phyloP scores from a whole-genome alignment of 1,139 yeast genomes.

The Pneumocystis wakefieldiae region DNA sequence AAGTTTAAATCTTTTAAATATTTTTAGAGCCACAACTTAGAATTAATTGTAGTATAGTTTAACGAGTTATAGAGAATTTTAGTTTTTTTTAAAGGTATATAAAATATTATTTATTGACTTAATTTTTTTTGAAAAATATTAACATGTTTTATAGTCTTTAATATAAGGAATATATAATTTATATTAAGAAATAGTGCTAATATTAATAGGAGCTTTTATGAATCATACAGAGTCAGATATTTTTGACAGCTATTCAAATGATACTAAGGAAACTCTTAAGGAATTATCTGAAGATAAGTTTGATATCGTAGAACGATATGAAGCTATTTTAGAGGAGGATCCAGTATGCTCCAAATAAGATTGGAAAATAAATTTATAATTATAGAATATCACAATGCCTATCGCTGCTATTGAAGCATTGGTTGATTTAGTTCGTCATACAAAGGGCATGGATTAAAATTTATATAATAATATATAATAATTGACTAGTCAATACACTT shows the following conservation, averaged over 20 bases:
- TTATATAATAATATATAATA: not conserved
- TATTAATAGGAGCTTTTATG: not conserved
- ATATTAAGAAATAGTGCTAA: not conserved
- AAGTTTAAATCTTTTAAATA: no score
- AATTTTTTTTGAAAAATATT: no score
- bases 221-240: not conserved
- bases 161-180: not conserved
- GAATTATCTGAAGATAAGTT: conserved; percentile 1
- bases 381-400: conserved; percentile 85
- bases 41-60: no score
- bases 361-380: not conserved
- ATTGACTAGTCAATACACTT: conserved; percentile 49
- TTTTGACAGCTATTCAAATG: not conserved
- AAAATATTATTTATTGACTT: no score
- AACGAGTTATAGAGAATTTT: no score
- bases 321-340: conserved; percentile 8
- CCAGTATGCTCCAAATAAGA: conserved; percentile 2
- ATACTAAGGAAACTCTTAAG: not conserved
- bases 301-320: conserved; percentile 11
- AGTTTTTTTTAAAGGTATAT: no score
- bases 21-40: no score
- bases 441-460: conserved; percentile 36
- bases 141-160: not conserved
- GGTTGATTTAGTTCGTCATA: conserved; percentile 63
- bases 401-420: conserved; percentile 94